Conservation (phyloP, 208 protist species). For the Trypanosoma congolense region DNA sequence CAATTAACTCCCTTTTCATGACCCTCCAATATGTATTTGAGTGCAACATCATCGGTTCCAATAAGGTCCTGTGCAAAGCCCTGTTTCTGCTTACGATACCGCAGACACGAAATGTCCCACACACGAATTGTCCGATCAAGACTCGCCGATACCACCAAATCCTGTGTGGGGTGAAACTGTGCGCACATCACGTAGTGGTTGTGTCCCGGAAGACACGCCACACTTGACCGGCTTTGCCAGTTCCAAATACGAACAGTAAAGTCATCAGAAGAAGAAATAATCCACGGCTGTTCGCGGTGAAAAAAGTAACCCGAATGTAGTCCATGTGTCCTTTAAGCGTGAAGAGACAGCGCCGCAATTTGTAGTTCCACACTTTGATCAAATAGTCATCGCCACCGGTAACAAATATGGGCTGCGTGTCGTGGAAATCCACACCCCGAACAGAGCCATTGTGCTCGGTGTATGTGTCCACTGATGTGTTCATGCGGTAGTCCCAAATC, state of each 20-base stretch:
- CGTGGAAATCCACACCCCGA: slow-evolving; percentile 98
- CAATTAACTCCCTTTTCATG: slow-evolving; percentile 99
- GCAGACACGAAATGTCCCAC: slow-evolving; percentile 98
- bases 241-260: slow-evolving; percentile 99
- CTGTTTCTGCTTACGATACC: slow-evolving; percentile 51
- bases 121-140: slow-evolving; percentile 98
- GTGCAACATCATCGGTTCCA: slow-evolving; percentile 88
- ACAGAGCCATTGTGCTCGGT: slow-evolving; percentile 95
- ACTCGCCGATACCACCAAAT: slow-evolving; percentile 97
- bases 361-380: slow-evolving; percentile 99
- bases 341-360: slow-evolving; percentile 97
- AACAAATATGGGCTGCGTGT: slow-evolving; percentile 97
- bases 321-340: slow-evolving; percentile 98
- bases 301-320: slow-evolving; percentile 99
- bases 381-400: slow-evolving; percentile 99
- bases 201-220: slow-evolving; percentile 94
- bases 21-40: slow-evolving; percentile 95
- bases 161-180: slow-evolving; percentile 92
- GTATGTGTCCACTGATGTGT: slow-evolving; percentile 95
- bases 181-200: slow-evolving; percentile 99
- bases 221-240: slow-evolving; percentile 94
- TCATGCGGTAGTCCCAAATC: slow-evolving; percentile 99
- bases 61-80: slow-evolving; percentile 92
- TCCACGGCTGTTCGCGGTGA: slow-evolving; percentile 97
- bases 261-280: slow-evolving; percentile 98